Conservation (phyloP, 805 yeast species). For the Tetrapisispora phaffii region DNA sequence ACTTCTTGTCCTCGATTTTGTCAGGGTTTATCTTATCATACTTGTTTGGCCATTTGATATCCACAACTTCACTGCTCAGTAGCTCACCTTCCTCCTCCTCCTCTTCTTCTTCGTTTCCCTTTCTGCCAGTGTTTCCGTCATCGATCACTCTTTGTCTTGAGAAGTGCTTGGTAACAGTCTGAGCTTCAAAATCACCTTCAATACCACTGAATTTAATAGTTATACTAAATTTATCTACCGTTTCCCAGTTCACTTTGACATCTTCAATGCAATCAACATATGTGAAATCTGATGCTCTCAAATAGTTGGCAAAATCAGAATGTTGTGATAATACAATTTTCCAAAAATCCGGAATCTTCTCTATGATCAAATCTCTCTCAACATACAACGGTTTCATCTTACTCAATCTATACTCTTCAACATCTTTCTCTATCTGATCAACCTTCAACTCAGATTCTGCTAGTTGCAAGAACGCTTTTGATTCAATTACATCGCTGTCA, state of each 20-base stretch:
- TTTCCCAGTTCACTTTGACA: constrained; percentile 47
- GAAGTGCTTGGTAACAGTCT: constrained; percentile 53
- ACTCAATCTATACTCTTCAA: constrained; percentile 42
- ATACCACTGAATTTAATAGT: constrained; percentile 46
- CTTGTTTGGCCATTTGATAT: constrained; percentile 60
- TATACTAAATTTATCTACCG: constrained; percentile 50
- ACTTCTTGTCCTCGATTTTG: constrained; percentile 36
- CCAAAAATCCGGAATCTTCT: constrained; percentile 72
- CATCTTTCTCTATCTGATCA: constrained; percentile 50
- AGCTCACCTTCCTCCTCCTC: constrained; percentile 45
- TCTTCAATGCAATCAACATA: constrained; percentile 59
- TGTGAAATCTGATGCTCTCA: constrained; percentile 67
- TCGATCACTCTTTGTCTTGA: constrained; percentile 28
- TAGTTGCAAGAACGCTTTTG: constrained; percentile 27
- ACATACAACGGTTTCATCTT: constrained; percentile 49
- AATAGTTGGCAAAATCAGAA: constrained; percentile 74
- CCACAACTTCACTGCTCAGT: constrained; percentile 44
- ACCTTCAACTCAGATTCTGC: constrained; percentile 51
- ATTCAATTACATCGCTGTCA: not conserved
- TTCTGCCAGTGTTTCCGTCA: constrained; percentile 6
- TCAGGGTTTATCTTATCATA: constrained; percentile 48
- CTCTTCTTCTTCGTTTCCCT: constrained; percentile 26
- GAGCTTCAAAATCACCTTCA: constrained; percentile 43
- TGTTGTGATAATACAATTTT: constrained; percentile 73
- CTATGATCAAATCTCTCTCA: constrained; percentile 44